Evolutionary conservation across 768 basidiomycete species (phyloP), one percentile per base, ranked within the genome.

Genomic region (Gloeopeniophorella convolvens): DNA sequence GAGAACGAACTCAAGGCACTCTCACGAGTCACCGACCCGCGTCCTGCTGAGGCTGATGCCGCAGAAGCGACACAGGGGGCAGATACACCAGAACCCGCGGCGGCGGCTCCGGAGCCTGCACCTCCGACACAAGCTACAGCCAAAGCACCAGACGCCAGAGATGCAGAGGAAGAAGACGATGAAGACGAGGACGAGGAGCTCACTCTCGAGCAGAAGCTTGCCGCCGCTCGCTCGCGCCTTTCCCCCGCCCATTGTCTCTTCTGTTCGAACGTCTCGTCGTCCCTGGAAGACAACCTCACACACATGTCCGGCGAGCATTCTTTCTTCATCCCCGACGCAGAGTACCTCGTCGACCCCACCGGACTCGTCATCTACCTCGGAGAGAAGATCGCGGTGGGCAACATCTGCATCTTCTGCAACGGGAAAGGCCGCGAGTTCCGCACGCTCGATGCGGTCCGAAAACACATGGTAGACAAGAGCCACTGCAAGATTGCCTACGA

Each of bases 401-500:
- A 96, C 69, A 74, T 91, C 6, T 99, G 96, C 72, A 78, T 98
- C 23, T 91, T 75, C 68, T 99, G 96, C 69, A 88, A 86, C 60
- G 85, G 82, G 28, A 82, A 76, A 54, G 80, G 90, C 35, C 71
- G 82, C 53, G 92, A 91, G 60, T 92, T 92, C 67, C 78, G 82
- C 50, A 84, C 80, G 13, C 62, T 94, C 45, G 85, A 91, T 3
- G 95, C 94, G 0, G 93, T 90, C 4, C 74, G 93, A 58, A 89
- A 89, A 62, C 96, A 99, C 65, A 99, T 99, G 96, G 54, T 80
- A 33, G 94, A 94, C 73, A 98, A 98, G 70, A 77, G 79, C 50
- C 96, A 99, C 62, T 97, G 94, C 76, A 97, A 96, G 69, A 81
- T 99, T 56, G 86, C 89, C 0, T 98, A 95, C 66, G 89, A 92